Percentiles rank a stretch among this genome's conserved stretches.
These are phyloP conservation scores for Elongisporangium prolatum DNA, from an alignment of 352 stramenopile genomes.

Conservation along the genomic window DNA sequence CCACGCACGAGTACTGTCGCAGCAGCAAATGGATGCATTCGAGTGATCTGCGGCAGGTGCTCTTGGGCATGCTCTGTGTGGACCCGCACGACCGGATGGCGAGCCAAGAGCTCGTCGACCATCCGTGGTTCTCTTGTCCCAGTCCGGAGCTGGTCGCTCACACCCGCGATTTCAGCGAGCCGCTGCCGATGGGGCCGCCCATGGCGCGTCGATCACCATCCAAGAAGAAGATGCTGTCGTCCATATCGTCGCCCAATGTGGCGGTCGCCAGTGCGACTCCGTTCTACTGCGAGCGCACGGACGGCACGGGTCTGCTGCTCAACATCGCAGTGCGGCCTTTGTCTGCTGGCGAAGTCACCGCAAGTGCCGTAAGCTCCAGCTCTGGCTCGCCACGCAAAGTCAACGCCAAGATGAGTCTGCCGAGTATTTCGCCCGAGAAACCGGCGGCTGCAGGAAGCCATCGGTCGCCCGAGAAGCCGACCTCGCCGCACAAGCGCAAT, in stretches of 20 bases:
- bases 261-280: slow-evolving; percentile 2
- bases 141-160: neutral
- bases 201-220: slow-evolving; percentile 8
- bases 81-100: slow-evolving; percentile 30
- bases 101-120: slow-evolving; percentile 39
- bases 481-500: slow-evolving; percentile 11
- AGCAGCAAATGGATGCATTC: slow-evolving; percentile 46
- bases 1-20: slow-evolving; percentile 24
- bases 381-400: neutral
- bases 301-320: neutral
- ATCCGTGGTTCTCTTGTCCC: slow-evolving; percentile 36
- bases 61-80: slow-evolving; percentile 40
- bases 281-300: slow-evolving; percentile 1
- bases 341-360: slow-evolving; percentile 7
- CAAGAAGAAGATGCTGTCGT: slow-evolving; percentile 12
- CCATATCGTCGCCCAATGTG: slow-evolving; percentile 1
- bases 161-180: neutral
- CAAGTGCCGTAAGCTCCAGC: neutral
- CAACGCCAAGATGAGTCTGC: slow-evolving; percentile 34
- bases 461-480: slow-evolving; percentile 12
- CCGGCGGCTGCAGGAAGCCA: slow-evolving; percentile 11
- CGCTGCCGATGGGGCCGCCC: neutral
- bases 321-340: slow-evolving; percentile 7
- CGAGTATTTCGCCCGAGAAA: slow-evolving; percentile 58
- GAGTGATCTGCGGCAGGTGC: slow-evolving; percentile 24